These are phyloP conservation scores for Gynochthodes officinalis DNA, from an alignment of 257 asterid species.

Conservation along the genomic window DNA sequence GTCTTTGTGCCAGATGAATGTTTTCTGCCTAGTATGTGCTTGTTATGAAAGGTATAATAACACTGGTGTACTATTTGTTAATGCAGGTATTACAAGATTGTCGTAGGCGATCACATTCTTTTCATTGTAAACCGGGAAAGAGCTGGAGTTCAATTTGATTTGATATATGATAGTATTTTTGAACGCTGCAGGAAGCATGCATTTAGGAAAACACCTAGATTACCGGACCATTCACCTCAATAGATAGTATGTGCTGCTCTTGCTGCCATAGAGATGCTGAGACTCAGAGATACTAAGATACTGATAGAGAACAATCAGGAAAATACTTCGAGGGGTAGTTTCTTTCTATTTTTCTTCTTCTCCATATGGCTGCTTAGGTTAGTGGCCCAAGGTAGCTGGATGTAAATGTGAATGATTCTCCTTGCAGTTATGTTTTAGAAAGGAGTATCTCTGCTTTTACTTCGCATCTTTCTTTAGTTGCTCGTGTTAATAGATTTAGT, in stretches of 20 bases:
- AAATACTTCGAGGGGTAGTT: neutral
- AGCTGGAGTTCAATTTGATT: constrained; percentile 84
- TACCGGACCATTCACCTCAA: constrained; percentile 52
- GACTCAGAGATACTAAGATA: constrained; percentile 11
- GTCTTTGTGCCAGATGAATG: neutral
- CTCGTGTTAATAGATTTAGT: neutral
- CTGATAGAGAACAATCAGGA: neutral
- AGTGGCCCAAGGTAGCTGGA: neutral
- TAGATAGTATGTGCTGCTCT: constrained; percentile 20
- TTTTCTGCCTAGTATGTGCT: neutral
- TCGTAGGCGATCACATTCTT: constrained; percentile 93
- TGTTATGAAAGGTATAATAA: neutral
- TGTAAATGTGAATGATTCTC: constrained; percentile 21
- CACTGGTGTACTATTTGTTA: neutral
- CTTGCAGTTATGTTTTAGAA: neutral
- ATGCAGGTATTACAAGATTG: constrained; percentile 87
- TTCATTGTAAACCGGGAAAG: constrained; percentile 91
- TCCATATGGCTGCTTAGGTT: neutral
- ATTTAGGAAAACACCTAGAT: constrained; percentile 51
- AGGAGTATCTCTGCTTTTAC: neutral
- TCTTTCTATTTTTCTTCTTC: neutral
- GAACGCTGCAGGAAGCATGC: constrained; percentile 91
- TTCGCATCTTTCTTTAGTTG: neutral
- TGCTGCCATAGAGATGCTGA: neutral
- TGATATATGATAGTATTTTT: constrained; percentile 88